Evolutionary conservation across 163 green algal genomes (phyloP).

Genomic region (Volvox carteri): DNA sequence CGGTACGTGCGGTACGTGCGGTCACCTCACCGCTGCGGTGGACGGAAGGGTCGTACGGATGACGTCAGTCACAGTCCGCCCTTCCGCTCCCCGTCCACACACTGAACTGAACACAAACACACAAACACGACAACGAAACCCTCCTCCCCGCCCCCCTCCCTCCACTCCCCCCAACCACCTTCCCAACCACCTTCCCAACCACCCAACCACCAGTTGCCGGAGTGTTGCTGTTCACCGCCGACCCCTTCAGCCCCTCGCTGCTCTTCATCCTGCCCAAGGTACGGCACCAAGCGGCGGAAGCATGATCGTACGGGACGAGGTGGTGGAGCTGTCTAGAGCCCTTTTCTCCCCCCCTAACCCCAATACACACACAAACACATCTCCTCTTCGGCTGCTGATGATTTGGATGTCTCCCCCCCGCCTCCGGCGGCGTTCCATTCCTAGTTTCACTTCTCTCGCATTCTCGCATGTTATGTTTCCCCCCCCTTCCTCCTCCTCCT

Average conservation of each 20-base stretch:
- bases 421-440: neutral
- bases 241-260: conserved; percentile 11
- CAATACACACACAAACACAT: no score
- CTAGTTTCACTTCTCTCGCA: no score
- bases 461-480: no score
- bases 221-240: conserved; percentile 20
- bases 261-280: conserved; percentile 34
- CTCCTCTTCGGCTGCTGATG: neutral
- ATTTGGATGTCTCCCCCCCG: neutral
- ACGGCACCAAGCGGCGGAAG: neutral
- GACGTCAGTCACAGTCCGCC: neutral
- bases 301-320: no score
- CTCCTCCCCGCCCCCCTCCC: neutral
- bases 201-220: neutral
- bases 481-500: no score
- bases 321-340: neutral
- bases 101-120: neutral
- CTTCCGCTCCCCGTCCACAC: neutral
- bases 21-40: no score
- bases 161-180: neutral
- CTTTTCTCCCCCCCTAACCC: neutral
- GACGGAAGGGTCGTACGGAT: neutral
- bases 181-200: neutral
- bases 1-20: no score
- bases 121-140: no score